These are phyloP conservation scores for Silene conica DNA, from an alignment of 148 eudicot genomes.

Conservation along the genomic window DNA sequence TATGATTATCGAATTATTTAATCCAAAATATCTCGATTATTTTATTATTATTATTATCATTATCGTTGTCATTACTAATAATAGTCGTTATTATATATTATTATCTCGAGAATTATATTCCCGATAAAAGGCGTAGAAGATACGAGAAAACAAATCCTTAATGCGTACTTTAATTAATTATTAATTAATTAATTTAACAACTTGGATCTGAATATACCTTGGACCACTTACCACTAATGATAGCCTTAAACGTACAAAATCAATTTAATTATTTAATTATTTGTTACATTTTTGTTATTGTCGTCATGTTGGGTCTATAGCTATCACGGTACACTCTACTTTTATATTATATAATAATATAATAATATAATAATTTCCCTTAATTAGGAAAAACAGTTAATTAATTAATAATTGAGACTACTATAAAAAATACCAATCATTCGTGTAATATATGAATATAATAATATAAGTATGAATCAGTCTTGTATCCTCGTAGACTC, in stretches of 20 bases:
- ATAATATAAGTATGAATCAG: conserved; percentile 6
- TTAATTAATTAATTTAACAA: conserved; percentile 16
- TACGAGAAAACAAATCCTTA: conserved; percentile 18
- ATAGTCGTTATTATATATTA: neutral
- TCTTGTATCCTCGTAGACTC: conserved; percentile 34
- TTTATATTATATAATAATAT: conserved; percentile 2
- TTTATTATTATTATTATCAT: neutral
- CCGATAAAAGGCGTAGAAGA: conserved; percentile 20
- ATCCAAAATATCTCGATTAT: neutral
- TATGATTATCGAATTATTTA: conserved; percentile 10
- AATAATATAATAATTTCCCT: no score
- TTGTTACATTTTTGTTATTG: conserved; percentile 23
- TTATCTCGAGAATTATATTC: conserved; percentile 2
- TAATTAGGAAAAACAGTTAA: conserved; percentile 12
- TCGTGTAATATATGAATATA: conserved; percentile 10
- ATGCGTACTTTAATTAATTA: neutral
- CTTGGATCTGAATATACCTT: conserved; percentile 27
- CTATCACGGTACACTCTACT: conserved; percentile 25
- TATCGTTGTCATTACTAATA: neutral
- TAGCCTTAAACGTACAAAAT: conserved; percentile 38
- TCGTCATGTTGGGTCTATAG: conserved; percentile 23
- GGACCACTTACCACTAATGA: conserved; percentile 36
- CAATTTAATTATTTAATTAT: conserved; percentile 14
- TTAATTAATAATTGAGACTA: conserved; percentile 13
- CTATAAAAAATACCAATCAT: conserved; percentile 22